phyloP scores from a whole-genome alignment of 2,329 filamentous ascomycete species.

The Colletotrichum musae region DNA sequence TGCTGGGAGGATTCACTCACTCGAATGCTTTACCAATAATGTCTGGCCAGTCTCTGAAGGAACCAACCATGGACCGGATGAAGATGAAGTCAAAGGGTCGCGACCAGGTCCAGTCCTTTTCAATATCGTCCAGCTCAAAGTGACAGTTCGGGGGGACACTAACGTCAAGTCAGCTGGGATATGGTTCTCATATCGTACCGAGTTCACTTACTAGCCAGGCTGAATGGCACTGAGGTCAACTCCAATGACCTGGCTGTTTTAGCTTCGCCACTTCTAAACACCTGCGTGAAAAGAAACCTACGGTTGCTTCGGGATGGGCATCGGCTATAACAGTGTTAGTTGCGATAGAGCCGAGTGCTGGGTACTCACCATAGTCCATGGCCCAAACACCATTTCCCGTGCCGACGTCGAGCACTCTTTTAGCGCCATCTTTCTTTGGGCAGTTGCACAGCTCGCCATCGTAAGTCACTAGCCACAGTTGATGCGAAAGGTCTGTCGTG shows the following conservation, averaged over 20 bases:
- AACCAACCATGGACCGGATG: neutral
- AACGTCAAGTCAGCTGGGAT: conserved; percentile 41
- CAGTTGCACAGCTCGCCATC: conserved; percentile 48
- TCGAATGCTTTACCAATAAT: conserved; percentile 42
- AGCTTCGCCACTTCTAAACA: neutral
- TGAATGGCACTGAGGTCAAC: conserved; percentile 54
- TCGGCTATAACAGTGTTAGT: conserved; percentile 43
- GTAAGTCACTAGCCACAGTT: conserved; percentile 51
- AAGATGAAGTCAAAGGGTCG: conserved; percentile 50
- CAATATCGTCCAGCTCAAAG: conserved; percentile 58
- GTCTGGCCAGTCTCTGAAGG: conserved; percentile 43
- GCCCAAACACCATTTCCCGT: conserved; percentile 40
- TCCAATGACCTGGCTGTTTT: conserved; percentile 43
- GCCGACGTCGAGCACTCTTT: conserved; percentile 42
- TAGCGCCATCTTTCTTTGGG: conserved; percentile 45
- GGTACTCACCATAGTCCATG: conserved; percentile 37
- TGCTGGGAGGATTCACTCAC: neutral
- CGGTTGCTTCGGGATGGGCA: conserved; percentile 49
- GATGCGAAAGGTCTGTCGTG: conserved; percentile 52
- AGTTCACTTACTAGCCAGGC: conserved; percentile 44
- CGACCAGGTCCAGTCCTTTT: conserved; percentile 51
- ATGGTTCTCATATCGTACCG: conserved; percentile 27
- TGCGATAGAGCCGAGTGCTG: neutral
- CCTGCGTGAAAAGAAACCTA: neutral
- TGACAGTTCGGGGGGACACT: conserved; percentile 59